Conservation (phyloP, 192 early-diverging fungal genomes). For the Mortierella hygrophila region DNA sequence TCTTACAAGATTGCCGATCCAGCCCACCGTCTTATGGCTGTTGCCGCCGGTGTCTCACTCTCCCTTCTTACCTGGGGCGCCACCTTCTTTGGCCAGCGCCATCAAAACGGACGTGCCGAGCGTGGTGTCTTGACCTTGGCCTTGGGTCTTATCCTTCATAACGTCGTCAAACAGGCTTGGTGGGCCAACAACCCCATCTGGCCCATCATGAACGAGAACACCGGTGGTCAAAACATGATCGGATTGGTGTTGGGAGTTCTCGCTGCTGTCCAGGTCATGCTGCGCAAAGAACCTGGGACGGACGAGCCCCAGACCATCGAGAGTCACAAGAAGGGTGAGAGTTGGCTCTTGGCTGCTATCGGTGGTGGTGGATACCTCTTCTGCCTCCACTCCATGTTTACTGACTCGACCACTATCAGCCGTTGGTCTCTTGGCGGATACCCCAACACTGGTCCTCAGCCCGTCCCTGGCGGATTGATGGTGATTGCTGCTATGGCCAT, state of each 20-base stretch:
- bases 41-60: constrained; percentile 69
- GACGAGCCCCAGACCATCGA: constrained; percentile 32
- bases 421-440: constrained; percentile 84
- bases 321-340: constrained; percentile 28
- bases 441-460: constrained; percentile 78
- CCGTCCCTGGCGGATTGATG: constrained; percentile 78
- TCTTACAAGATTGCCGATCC: constrained; percentile 73
- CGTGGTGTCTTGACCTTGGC: constrained; percentile 74
- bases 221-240: constrained; percentile 79
- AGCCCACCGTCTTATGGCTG: constrained; percentile 67
- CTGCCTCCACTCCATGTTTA: constrained; percentile 80
- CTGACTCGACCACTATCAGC: constrained; percentile 79
- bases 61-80: constrained; percentile 70
- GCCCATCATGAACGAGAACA: constrained; percentile 82
- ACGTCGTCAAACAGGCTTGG: constrained; percentile 81
- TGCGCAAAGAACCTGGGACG: constrained; percentile 55
- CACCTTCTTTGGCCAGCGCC: constrained; percentile 67
- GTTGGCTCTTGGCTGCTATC: constrained; percentile 65
- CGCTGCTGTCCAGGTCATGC: constrained; percentile 68
- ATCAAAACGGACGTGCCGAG: constrained; percentile 69
- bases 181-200: constrained; percentile 86
- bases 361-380: constrained; percentile 79
- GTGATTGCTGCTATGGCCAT: constrained; percentile 69
- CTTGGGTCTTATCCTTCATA: constrained; percentile 75
- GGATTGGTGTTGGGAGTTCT: constrained; percentile 73